Base-by-base conservation (phyloP, 495 filamentous ascomycete genomes). In the Articulospora tetracladia region DNA sequence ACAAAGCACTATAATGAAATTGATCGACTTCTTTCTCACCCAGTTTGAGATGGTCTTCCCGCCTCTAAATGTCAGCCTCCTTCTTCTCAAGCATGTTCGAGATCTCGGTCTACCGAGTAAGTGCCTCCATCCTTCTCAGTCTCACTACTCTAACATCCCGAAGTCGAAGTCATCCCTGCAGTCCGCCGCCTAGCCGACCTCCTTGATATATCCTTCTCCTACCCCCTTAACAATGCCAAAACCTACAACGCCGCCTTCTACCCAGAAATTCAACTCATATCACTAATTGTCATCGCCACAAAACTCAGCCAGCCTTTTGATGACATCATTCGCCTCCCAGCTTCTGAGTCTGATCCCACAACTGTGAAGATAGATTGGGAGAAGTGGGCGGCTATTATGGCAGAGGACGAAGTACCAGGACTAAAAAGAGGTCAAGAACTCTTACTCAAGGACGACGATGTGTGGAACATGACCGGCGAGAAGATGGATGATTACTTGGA, bases 401-500 rank as follows among this genome's bases (percentile, higher is more conserved):
- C 67, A 13, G 62, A 75, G 6, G 27, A 41, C 7, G 60, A 72
- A 2, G 63, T 75, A 76, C 50, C 74, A 81, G 60, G 66, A 32
- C 54, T 71, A 39, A 69, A 58, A 25, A 59, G 58, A 47, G 62
- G 65, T 2, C 48, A 68, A 22, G 60, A 65, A 41, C 57, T 70
- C 41, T 69, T 81, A 10, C 71, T 91, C 53, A 83, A 77, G 4
- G 86, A 93, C 22, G 72, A 76, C 1, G 88, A 95, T 53, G 77
- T 91, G 1, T 82, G 92, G 60, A 67, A 70, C 2, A 87, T 97
- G 87, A 79, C 74, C 1, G 77, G 79, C 19, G 68, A 76, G 11
- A 83, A 95, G 59, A 69, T 97, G 54, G 87, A 94, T 62, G 81
- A 88, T 52, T 96, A 96, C 60, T 77, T 98, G 78, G 85, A 93